Evolutionary conservation across 164 flowering plant genomes (phyloP).

Genomic region (Vitis amurensis): DNA sequence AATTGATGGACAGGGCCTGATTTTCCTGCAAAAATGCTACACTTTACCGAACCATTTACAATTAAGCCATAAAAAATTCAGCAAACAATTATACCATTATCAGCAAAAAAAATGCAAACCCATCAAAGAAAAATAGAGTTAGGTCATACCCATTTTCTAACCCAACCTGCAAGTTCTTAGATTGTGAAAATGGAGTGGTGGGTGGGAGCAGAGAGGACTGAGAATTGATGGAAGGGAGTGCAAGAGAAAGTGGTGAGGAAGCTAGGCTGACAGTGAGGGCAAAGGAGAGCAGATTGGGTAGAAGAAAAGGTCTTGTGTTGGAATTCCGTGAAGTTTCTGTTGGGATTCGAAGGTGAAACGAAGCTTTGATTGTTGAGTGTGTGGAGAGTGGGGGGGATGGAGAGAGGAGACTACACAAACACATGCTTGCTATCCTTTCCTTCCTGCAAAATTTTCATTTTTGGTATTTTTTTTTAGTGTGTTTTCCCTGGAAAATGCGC

Average conservation of each 20-base stretch:
- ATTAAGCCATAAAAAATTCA: background rate
- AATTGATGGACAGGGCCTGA: slow-evolving; percentile 82
- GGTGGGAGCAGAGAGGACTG: slow-evolving; percentile 34
- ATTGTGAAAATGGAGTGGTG: slow-evolving; percentile 84
- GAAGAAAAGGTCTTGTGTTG: slow-evolving; percentile 17
- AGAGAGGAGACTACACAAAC: slow-evolving; percentile 25
- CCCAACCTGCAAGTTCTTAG: slow-evolving; percentile 71
- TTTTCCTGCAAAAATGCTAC: slow-evolving; percentile 52
- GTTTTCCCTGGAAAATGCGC: too few species aligned
- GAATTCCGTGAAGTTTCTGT: slow-evolving; percentile 12
- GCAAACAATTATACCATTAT: background rate
- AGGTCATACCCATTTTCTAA: slow-evolving; percentile 68
- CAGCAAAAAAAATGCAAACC: slow-evolving; percentile 1
- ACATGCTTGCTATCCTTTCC: slow-evolving; percentile 26
- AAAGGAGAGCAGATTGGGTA: slow-evolving; percentile 51
- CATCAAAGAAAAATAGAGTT: background rate
- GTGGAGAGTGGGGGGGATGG: slow-evolving; percentile 24
- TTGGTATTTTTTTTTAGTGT: too few species aligned
- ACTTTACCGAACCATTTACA: background rate
- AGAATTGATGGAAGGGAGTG: slow-evolving; percentile 73
- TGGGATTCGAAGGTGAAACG: slow-evolving; percentile 14
- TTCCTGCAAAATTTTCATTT: background rate
- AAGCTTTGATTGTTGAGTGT: slow-evolving; percentile 9
- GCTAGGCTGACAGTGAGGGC: slow-evolving; percentile 50
- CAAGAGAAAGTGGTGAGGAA: slow-evolving; percentile 60